Evolutionary conservation across 2,329 filamentous ascomycete genomes (phyloP).

Genomic region (Neonectria hederae): DNA sequence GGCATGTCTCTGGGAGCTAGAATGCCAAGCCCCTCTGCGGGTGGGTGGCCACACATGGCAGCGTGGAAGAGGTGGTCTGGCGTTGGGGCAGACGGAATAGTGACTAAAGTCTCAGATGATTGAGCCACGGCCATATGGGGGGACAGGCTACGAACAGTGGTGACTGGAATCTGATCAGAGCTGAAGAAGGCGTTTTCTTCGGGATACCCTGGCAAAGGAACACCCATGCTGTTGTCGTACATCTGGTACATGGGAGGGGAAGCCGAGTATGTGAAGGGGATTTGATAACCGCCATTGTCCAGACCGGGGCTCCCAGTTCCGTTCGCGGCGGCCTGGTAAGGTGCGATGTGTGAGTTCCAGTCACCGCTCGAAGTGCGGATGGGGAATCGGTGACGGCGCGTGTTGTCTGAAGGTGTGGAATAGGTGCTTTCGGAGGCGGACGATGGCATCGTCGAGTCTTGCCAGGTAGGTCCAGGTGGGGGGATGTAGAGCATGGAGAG

Average conservation of each 20-base stretch:
- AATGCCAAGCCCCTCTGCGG: conserved; percentile 51
- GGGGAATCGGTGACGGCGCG: conserved; percentile 41
- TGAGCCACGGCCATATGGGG: conserved; percentile 58
- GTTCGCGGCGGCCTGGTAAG: conserved; percentile 36
- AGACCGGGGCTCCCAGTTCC: conserved; percentile 34
- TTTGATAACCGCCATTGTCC: conserved; percentile 34
- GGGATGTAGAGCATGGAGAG: conserved; percentile 39
- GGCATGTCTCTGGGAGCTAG: conserved; percentile 42
- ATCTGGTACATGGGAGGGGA: conserved; percentile 48
- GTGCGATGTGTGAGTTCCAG: conserved; percentile 46
- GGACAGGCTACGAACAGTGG: conserved; percentile 60
- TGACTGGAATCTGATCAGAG: conserved; percentile 49
- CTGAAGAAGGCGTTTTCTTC: conserved; percentile 50
- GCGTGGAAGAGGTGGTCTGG: conserved; percentile 47
- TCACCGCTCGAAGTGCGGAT: conserved; percentile 43
- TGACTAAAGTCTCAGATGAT: conserved; percentile 60
- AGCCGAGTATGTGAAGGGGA: conserved; percentile 43
- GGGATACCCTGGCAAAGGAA: conserved; percentile 49
- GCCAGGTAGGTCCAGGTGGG: conserved; percentile 40
- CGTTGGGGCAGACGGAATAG: conserved; percentile 53
- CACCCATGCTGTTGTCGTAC: conserved; percentile 43
- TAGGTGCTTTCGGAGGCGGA: conserved; percentile 59
- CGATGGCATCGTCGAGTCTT: conserved; percentile 55
- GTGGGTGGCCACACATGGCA: conserved; percentile 52
- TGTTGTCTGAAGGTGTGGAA: conserved; percentile 56